Percentiles rank a stretch among this genome's conserved stretches.
These are phyloP conservation scores for Oryza australiensis DNA, from an alignment of 176 grass and related monocot species.

Conservation along the genomic window DNA sequence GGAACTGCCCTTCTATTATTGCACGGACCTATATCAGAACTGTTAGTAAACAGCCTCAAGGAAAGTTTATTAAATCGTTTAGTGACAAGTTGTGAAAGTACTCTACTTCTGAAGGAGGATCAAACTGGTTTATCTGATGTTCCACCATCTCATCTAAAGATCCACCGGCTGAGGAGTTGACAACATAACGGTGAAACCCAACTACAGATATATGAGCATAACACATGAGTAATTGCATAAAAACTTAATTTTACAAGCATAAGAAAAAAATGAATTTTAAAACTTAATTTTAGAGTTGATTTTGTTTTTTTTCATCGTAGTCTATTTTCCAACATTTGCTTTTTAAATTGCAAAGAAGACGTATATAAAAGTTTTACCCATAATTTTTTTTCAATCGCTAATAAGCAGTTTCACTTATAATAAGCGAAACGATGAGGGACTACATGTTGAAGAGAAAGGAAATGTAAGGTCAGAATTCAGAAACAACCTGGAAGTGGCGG, in stretches of 20 bases:
- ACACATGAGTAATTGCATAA: constrained; percentile 20
- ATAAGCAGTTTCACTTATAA: too few species aligned
- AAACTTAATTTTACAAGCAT: too few species aligned
- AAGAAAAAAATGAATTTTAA: too few species aligned
- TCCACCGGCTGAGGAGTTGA: constrained; percentile 33
- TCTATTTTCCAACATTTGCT: too few species aligned
- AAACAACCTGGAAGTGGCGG: constrained; percentile 75
- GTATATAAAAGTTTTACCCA: too few species aligned
- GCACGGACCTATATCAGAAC: constrained; percentile 44
- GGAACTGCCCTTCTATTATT: constrained; percentile 75
- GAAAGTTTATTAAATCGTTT: background rate
- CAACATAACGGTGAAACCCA: constrained; percentile 58
- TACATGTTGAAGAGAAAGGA: background rate
- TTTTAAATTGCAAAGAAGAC: too few species aligned
- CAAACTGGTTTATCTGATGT: constrained; percentile 51
- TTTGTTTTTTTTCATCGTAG: too few species aligned
- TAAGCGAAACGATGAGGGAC: too few species aligned
- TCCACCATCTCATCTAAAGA: constrained; percentile 40
- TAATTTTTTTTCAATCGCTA: too few species aligned
- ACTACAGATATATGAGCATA: constrained; percentile 36
- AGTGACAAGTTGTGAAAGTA: background rate
- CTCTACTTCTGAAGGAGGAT: constrained; percentile 68
- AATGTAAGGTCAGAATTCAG: constrained; percentile 18
- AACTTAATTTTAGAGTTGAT: too few species aligned
- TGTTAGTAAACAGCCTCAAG: background rate